Conservation (phyloP, 176 grass and related monocot genomes). For the Carex parvula region DNA sequence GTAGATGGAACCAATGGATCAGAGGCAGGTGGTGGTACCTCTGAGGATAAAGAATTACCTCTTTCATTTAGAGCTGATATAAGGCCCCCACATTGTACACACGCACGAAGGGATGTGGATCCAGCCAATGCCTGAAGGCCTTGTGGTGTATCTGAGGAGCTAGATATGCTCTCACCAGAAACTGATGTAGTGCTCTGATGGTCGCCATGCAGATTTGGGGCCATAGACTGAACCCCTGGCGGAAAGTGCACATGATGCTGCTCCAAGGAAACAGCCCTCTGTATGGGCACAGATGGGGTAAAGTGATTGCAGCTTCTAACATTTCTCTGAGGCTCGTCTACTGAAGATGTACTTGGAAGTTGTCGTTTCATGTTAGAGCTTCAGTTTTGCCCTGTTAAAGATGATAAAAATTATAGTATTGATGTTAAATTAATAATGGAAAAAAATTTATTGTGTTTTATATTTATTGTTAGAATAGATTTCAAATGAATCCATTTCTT, state of each 20-base stretch:
- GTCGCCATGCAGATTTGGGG: not conserved
- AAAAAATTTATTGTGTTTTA: not conserved
- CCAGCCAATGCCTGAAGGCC: not conserved
- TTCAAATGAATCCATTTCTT: not conserved
- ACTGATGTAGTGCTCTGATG: not conserved
- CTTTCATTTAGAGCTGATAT: not conserved
- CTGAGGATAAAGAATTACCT: not conserved
- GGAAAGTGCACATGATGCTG: no score
- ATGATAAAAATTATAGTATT: not conserved
- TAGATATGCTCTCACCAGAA: not conserved
- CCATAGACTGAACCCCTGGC: not conserved
- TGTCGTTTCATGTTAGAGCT: not conserved
- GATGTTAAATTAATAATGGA: not conserved
- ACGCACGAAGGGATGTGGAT: not conserved
- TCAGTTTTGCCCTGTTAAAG: not conserved
- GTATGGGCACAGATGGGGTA: not conserved
- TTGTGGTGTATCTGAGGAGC: not conserved
- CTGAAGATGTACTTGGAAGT: not conserved
- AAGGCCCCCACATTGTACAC: not conserved
- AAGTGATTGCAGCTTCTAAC: not conserved
- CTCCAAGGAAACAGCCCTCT: not conserved
- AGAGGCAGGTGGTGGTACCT: not conserved
- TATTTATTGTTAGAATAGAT: not conserved
- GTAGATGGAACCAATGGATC: not conserved
- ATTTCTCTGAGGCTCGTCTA: not conserved